Conservation (phyloP, 1,284 basidiomycete species). For the Cystobasidium slooffiae region DNA sequence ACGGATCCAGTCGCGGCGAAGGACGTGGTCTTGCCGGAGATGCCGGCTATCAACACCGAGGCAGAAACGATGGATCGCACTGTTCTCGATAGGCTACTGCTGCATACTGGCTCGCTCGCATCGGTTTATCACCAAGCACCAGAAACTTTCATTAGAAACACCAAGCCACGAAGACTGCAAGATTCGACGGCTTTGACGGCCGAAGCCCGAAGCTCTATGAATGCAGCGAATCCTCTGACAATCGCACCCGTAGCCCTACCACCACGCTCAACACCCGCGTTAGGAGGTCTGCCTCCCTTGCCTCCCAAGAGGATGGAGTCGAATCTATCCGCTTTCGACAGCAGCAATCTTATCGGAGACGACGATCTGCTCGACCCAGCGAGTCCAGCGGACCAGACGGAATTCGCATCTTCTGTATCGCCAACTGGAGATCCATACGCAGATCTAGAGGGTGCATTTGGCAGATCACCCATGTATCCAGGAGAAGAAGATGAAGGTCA, state of each 20-base stretch:
- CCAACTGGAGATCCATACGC: constrained; percentile 25
- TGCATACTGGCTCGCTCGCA: constrained; percentile 53
- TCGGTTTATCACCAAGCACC: constrained; percentile 54
- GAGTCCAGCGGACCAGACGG: constrained; percentile 17
- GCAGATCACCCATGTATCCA: constrained; percentile 14
- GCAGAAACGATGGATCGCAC: constrained; percentile 96
- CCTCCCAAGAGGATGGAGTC: constrained; percentile 41
- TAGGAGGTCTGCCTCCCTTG: constrained; percentile 21
- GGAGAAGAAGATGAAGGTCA: constrained; percentile 34
- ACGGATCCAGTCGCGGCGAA: constrained; percentile 87
- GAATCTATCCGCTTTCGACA: constrained; percentile 10
- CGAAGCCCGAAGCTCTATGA: constrained; percentile 51
- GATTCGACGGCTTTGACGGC: constrained; percentile 52
- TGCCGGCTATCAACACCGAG: constrained; percentile 96
- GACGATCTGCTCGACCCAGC: constrained; percentile 19
- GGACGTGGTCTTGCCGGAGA: constrained; percentile 90
- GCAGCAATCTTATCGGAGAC: constrained; percentile 17
- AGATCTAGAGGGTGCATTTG: constrained; percentile 22
- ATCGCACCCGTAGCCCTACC: constrained; percentile 15
- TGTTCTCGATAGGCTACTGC: constrained; percentile 79
- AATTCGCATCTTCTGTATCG: constrained; percentile 2
- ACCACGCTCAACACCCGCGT: constrained; percentile 6
- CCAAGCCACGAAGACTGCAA: constrained; percentile 50
- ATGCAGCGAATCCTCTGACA: constrained; percentile 48
- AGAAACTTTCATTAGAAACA: constrained; percentile 49